Conservation (phyloP, 2,329 filamentous ascomycete species). For the Rhinocladiella similis region DNA sequence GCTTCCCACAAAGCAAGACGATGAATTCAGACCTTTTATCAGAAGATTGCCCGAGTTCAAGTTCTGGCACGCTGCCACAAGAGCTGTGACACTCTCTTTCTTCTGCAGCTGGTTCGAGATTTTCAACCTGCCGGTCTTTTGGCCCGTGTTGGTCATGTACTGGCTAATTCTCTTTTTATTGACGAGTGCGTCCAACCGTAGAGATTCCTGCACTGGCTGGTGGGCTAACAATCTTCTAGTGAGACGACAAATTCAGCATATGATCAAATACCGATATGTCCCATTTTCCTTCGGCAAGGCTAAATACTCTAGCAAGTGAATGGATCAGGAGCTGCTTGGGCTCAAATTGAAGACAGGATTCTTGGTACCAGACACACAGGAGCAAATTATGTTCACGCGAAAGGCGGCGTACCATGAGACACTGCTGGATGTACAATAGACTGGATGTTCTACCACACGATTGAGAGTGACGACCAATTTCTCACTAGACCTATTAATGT, state of each 20-base stretch:
- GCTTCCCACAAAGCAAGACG: constrained; percentile 91
- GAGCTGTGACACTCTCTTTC: constrained; percentile 80
- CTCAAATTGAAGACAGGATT: background rate
- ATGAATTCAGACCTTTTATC: constrained; percentile 98
- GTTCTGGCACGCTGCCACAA: constrained; percentile 97
- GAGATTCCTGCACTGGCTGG: background rate
- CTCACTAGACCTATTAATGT: background rate
- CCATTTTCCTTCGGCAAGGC: constrained; percentile 91
- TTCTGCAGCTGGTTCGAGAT: constrained; percentile 88
- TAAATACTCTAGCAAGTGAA: constrained; percentile 54
- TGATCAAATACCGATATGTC: constrained; percentile 99
- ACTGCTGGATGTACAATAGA: background rate
- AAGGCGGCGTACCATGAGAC: background rate
- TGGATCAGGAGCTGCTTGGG: background rate
- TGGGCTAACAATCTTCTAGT: constrained; percentile 54
- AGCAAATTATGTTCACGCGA: background rate
- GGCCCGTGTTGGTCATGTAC: constrained; percentile 97
- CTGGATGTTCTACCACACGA: background rate
- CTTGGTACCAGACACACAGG: background rate
- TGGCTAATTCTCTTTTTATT: constrained; percentile 96
- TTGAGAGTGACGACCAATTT: background rate
- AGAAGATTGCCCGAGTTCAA: constrained; percentile 97
- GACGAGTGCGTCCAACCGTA: constrained; percentile 69
- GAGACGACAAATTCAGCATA: constrained; percentile 99
- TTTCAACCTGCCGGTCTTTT: constrained; percentile 98